A percentile compares a stretch with the other conserved stretches of the same genome.
phyloP scores from a whole-genome alignment of 257 asterid genomes.

The Mitragyna speciosa region DNA sequence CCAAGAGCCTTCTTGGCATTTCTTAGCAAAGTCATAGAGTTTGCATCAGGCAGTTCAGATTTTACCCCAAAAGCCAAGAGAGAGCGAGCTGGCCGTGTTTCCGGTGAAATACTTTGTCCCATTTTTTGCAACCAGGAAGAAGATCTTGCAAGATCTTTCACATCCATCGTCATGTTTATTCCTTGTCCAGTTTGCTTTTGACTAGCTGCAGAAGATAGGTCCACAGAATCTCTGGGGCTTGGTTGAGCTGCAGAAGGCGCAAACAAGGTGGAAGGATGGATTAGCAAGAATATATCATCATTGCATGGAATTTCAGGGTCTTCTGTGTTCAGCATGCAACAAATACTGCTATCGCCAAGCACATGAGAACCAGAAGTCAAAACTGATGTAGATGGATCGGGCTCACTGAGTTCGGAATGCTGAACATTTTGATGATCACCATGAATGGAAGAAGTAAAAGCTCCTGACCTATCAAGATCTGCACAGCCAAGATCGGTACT shows the following conservation, averaged over 20 bases:
- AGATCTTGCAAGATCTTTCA: slow-evolving; percentile 43
- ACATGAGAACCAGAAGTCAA: slow-evolving; percentile 41
- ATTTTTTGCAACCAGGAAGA: slow-evolving; percentile 50
- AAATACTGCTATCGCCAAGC: slow-evolving; percentile 44
- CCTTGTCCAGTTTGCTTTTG: slow-evolving; percentile 45
- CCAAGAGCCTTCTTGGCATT: slow-evolving; percentile 37
- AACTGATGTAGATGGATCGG: slow-evolving; percentile 40
- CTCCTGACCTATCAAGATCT: slow-evolving; percentile 36
- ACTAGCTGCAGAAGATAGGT: slow-evolving; percentile 36
- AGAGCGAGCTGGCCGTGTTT: slow-evolving; percentile 31
- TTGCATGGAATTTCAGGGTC: slow-evolving; percentile 97
- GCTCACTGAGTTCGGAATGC: slow-evolving; percentile 39
- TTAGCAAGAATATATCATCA: slow-evolving; percentile 97
- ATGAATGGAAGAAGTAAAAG: slow-evolving; percentile 27
- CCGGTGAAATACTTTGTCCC: slow-evolving; percentile 39
- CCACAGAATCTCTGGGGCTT: slow-evolving; percentile 30
- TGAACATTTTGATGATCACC: slow-evolving; percentile 33
- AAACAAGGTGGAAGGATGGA: slow-evolving; percentile 72
- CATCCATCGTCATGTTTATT: slow-evolving; percentile 32
- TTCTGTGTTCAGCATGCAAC: slow-evolving; percentile 75
- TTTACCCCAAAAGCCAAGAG: slow-evolving; percentile 37
- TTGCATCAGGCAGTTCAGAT: slow-evolving; percentile 44
- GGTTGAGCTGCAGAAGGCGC: slow-evolving; percentile 55
- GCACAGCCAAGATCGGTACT: slow-evolving; percentile 27
- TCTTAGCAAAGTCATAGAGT: slow-evolving; percentile 33